phyloP scores from a whole-genome alignment of 495 filamentous ascomycete genomes.

The Podospora conica region DNA sequence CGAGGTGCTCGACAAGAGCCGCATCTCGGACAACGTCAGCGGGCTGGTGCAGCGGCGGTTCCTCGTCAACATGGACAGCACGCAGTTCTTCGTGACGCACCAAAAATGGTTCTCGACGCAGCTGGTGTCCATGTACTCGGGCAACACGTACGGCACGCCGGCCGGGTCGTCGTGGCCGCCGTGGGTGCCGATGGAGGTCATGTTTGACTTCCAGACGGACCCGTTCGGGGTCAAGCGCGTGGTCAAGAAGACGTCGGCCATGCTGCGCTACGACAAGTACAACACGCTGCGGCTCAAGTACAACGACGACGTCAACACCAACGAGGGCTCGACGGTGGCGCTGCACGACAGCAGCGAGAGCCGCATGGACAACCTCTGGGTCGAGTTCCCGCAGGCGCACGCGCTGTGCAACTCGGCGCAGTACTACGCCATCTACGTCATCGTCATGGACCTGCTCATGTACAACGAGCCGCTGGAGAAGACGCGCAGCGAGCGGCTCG shows the following conservation, averaged over 20 bases:
- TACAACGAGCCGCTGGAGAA: constrained; percentile 96
- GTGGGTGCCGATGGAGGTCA: constrained; percentile 95
- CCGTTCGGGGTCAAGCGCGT: constrained; percentile 95
- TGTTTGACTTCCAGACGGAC: constrained; percentile 89
- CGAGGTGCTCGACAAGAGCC: constrained; percentile 94
- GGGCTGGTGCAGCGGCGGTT: constrained; percentile 93
- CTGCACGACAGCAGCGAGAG: constrained; percentile 57
- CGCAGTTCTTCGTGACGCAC: constrained; percentile 95
- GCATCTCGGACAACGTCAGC: constrained; percentile 85
- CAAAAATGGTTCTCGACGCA: constrained; percentile 75
- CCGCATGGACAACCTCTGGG: constrained; percentile 89
- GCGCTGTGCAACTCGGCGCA: constrained; percentile 93
- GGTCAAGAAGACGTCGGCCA: constrained; percentile 90
- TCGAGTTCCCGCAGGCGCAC: constrained; percentile 87
- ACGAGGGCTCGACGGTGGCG: constrained; percentile 33
- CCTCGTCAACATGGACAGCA: constrained; percentile 87
- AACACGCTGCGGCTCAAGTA: constrained; percentile 96
- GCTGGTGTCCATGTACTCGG: constrained; percentile 86
- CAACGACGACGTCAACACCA: constrained; percentile 82
- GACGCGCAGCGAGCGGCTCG: constrained; percentile 81
- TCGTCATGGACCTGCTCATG: constrained; percentile 86
- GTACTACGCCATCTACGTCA: constrained; percentile 96
- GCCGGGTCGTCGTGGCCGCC: constrained; percentile 87
- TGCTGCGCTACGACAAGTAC: constrained; percentile 92
- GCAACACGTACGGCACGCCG: constrained; percentile 83